Evolutionary conservation across 169 alveolate species (phyloP).

Genomic region (Babesia ovis): DNA sequence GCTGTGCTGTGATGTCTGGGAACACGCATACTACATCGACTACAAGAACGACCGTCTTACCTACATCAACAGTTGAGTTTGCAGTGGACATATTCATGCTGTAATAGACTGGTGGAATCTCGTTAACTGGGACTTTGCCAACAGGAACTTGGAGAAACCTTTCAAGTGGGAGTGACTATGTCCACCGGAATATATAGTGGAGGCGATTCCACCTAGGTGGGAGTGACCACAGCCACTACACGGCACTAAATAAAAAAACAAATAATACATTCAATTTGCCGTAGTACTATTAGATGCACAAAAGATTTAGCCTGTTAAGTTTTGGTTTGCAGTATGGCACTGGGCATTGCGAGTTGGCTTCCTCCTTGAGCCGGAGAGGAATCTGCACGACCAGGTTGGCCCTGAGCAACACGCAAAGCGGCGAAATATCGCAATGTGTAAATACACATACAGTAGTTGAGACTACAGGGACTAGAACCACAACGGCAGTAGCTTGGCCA

Average conservation of each 20-base stretch:
- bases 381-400: neutral
- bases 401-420: neutral
- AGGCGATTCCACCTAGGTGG: too few species aligned
- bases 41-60: constrained; percentile 88
- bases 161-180: too few species aligned
- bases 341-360: neutral
- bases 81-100: neutral
- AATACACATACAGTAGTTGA: neutral
- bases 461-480: neutral
- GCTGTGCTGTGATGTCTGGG: constrained; percentile 95
- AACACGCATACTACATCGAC: constrained; percentile 95
- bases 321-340: constrained; percentile 6
- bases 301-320: too few species aligned
- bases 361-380: constrained; percentile 1
- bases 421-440: constrained; percentile 13
- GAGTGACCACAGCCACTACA: too few species aligned
- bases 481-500: constrained; percentile 2
- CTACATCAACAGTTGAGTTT: constrained; percentile 80
- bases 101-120: constrained; percentile 89
- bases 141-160: constrained; percentile 70
- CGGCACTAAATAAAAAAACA: too few species aligned
- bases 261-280: neutral
- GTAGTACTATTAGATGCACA: too few species aligned
- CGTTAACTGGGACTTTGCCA: constrained; percentile 93
- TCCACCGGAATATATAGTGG: too few species aligned